These are phyloP conservation scores for Fennellomyces sp. DNA, from an alignment of 371 early-diverging fungal species.

Conservation along the genomic window DNA sequence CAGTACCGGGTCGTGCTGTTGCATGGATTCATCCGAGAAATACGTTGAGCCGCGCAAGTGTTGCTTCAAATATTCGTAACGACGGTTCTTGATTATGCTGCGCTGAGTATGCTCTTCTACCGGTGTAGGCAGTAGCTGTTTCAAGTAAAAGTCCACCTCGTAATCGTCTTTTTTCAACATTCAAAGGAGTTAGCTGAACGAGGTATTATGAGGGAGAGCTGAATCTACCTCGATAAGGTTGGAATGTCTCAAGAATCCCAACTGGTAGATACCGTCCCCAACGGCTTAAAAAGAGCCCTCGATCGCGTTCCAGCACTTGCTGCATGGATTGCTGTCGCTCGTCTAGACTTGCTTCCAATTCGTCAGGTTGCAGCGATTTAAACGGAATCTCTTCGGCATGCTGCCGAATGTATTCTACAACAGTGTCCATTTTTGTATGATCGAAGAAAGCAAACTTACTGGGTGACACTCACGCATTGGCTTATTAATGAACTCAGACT, in stretches of 20 bases:
- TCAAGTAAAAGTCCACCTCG: slow-evolving; percentile 45
- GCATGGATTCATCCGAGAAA: slow-evolving; percentile 50
- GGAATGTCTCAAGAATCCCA: slow-evolving; percentile 31
- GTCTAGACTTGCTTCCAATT: slow-evolving; percentile 25
- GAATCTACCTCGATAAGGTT: slow-evolving; percentile 22
- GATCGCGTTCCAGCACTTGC: slow-evolving; percentile 31
- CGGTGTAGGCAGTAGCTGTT: slow-evolving; percentile 18
- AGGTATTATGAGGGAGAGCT: not conserved
- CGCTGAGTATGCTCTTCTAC: slow-evolving; percentile 17
- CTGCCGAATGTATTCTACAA: not conserved
- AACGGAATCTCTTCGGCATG: slow-evolving; percentile 39
- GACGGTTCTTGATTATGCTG: slow-evolving; percentile 38
- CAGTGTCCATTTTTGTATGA: slow-evolving; percentile 6
- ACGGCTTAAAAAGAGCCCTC: slow-evolving; percentile 46
- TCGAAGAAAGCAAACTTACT: no score
- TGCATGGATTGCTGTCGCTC: slow-evolving; percentile 38
- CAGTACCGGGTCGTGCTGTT: slow-evolving; percentile 44
- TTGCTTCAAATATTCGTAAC: slow-evolving; percentile 40
- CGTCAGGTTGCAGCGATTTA: slow-evolving; percentile 41
- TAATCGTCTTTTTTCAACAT: slow-evolving; percentile 25
- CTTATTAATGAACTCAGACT: no score
- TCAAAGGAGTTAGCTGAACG: not conserved
- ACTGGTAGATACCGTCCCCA: slow-evolving; percentile 49
- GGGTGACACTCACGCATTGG: no score
- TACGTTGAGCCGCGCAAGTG: slow-evolving; percentile 41